phyloP scores from a whole-genome alignment of 192 early-diverging fungal species.

The Podila epicladia region DNA sequence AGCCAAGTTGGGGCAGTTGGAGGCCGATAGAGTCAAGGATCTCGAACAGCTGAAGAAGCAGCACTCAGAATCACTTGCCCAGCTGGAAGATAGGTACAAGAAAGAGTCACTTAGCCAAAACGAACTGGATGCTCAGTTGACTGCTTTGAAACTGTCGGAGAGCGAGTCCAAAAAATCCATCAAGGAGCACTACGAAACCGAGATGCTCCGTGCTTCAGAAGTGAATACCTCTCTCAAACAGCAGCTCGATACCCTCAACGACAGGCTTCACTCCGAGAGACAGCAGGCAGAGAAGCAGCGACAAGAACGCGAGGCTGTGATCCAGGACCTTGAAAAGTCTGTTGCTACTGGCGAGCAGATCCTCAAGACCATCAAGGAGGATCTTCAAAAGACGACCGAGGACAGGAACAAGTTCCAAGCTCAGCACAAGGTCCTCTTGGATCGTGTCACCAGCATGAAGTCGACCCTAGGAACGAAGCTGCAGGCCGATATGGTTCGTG shows the following conservation, averaged over 20 bases:
- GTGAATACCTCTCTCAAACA: conserved; percentile 14
- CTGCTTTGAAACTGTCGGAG: conserved; percentile 36
- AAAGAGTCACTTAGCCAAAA: conserved; percentile 9
- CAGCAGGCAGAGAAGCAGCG: not conserved
- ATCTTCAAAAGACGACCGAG: conserved; percentile 46
- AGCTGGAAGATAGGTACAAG: conserved; percentile 1
- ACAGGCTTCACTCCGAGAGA: conserved; percentile 39
- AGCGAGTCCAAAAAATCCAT: conserved; percentile 32
- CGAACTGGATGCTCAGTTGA: conserved; percentile 9
- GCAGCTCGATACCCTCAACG: conserved; percentile 43
- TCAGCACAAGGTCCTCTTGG: conserved; percentile 77
- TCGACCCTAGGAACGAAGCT: conserved; percentile 82
- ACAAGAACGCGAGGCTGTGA: conserved; percentile 14
- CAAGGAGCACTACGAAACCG: conserved; percentile 44
- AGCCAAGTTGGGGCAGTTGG: conserved; percentile 30
- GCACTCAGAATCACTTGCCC: conserved; percentile 1
- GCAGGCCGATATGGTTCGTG: conserved; percentile 77
- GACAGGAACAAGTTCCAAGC: conserved; percentile 61
- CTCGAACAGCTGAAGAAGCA: not conserved
- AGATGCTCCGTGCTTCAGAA: conserved; percentile 1
- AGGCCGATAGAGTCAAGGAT: not conserved
- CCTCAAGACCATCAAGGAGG: conserved; percentile 22
- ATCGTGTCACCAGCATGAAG: conserved; percentile 82
- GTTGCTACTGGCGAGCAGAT: conserved; percentile 9
- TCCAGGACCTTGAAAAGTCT: conserved; percentile 21